Evolutionary conservation across 805 yeast species (phyloP), one percentile per base, ranked within the genome.

Genomic region (Nakazawaea ernobii): DNA sequence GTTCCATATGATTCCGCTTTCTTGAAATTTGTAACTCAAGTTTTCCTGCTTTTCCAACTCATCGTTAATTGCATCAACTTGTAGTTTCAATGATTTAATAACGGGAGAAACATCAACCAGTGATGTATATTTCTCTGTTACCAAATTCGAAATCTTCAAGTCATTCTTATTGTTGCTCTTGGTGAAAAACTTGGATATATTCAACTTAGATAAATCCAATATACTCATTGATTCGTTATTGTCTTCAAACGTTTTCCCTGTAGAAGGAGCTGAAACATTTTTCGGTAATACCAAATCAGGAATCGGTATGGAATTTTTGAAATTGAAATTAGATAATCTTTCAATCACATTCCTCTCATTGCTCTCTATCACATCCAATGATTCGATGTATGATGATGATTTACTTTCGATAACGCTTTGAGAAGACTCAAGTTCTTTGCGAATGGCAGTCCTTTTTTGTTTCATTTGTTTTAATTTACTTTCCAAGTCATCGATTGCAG

Each of bases 331-430:
- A 2, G 52, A 48, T 10, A 52, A 44, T 42, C 32, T 32, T 7
- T 30, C 26, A 6, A 52, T 39, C 30, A 43, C 49, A 13, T 15
- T 35, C 36, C 39, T 15, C 27, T 52, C 52, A n/a, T 45, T 39
- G 2, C 50, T 35, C 28, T 59, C 60, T 5, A 66, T 46, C 35
- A 45, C 50, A 13, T 56, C 58, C 14, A 64, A 47, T 2, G 63
- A 53, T 33, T 71, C 72, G 13, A 69, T 69, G 49, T 70, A 74
- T 37, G 67, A 67, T 10, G 77, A 70, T 0, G 77, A 57, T 51
- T 65, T 69, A 48, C 77, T 72, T 47, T 77, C 82, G 26, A 78
- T 52, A 3, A 77, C 67, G 2, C 81, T 75, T 53, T 74, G 70
- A 0, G 82, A 68, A 15, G 68, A 69, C 26, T 65, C 61, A 28